Base-by-base conservation (phyloP, 1,284 basidiomycete genomes). In the Microbotryum lychnidis-dioicae region DNA sequence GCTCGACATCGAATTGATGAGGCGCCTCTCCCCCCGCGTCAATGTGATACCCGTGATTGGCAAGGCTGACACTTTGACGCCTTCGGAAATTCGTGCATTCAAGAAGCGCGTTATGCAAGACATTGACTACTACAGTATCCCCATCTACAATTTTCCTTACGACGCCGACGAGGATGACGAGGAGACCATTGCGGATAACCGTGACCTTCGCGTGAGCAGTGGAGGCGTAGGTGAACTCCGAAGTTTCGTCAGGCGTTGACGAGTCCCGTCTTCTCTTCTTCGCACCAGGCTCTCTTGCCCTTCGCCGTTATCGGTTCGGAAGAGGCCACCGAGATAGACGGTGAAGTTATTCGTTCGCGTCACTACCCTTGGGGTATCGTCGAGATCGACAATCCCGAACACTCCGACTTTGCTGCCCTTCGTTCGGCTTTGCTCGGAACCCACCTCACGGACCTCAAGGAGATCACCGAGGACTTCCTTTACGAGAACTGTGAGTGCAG, bases 31-130 rank as follows among this genome's bases (percentile, higher is more conserved):
- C 18, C 90, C 91, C 33, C 87, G 91, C 65, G 94, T 97, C 76
- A 98, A 98, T 74, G 94, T 98, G 69, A 97, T 98, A 69, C 94
- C 94, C 58, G 93, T 97, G 72, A 84, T 98, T 74, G 96, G 94
- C 70, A 98, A 97, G 77, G 87, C 92, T 6, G 94, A 98, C 77
- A 87, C 89, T 7, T 79, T 98, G 75, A 97, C 93, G 20, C 89
- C 89, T 8, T 84, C 81, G 64, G 92, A 96, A 75, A 83, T 96
- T 60, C 84, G 84, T 66, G 90, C 86, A 12, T 98, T 98, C 84
- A 97, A 96, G 83, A 93, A 94, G 79, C 82, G 94, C 75, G 91
- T 92, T 65, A 97, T 97, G 92, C 92, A 97, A 78, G 94, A 98
- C 75, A 97, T 98, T 69, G 93, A 97, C 74, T 84, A 97, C 80